phyloP scores from a whole-genome alignment of 1,284 basidiomycete genomes.

The Pseudozyma pruni region DNA sequence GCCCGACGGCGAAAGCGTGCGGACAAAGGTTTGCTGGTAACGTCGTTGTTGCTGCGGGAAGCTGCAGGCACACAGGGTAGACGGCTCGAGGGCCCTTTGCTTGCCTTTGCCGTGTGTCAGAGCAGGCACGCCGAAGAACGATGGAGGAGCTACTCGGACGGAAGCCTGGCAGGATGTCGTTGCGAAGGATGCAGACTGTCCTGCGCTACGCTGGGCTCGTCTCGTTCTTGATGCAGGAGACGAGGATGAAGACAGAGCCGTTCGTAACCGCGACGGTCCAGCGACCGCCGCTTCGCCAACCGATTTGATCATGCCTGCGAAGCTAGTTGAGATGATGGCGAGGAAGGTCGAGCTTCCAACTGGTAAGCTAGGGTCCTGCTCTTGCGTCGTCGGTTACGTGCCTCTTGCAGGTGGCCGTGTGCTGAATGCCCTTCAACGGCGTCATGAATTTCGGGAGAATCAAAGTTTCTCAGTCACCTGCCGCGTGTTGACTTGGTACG shows the following conservation, averaged over 20 bases:
- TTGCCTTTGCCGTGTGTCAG: constrained; percentile 22
- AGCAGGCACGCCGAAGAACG: background rate
- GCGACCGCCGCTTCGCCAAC: constrained; percentile 35
- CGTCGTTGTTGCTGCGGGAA: constrained; percentile 21
- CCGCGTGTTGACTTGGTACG: constrained; percentile 1
- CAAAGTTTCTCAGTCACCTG: constrained; percentile 26
- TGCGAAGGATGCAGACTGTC: constrained; percentile 2
- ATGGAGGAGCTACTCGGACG: too few relatives aligned
- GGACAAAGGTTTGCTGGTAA: constrained; percentile 36
- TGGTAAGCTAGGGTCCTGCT: constrained; percentile 4
- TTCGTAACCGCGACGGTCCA: constrained; percentile 38
- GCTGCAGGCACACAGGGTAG: constrained; percentile 5
- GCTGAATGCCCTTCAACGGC: background rate
- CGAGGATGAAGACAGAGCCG: background rate
- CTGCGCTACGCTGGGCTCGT: background rate
- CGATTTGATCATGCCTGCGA: constrained; percentile 28
- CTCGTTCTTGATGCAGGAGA: constrained; percentile 2
- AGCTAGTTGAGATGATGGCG: too few relatives aligned
- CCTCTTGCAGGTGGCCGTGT: background rate
- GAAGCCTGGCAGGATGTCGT: constrained; percentile 1
- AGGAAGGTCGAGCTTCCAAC: too few relatives aligned
- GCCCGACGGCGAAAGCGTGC: constrained; percentile 35
- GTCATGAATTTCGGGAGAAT: constrained; percentile 7
- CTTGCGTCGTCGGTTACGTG: background rate
- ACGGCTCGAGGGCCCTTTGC: constrained; percentile 16